Evolutionary conservation across 805 yeast genomes (phyloP), one percentile per base, ranked within the genome.

Genomic region (Saccharomyces kudriavzevii): DNA sequence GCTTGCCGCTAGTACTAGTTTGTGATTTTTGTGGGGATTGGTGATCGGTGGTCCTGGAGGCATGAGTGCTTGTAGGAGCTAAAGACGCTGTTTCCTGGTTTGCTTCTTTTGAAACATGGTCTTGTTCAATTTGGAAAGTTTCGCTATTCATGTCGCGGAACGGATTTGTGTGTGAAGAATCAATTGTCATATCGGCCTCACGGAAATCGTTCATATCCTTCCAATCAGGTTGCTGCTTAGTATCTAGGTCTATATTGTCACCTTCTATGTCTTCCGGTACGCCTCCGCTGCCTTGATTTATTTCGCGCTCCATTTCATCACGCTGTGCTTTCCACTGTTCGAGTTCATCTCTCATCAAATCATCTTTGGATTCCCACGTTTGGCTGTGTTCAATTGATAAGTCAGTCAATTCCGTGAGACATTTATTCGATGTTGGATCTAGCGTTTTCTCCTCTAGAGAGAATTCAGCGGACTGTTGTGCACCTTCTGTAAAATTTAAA

Each of bases 401-500:
- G 17, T 17, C 43, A 35, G 24, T 17, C 13, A 35, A 11, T 35
- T 17, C 43, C 13, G 22, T 17, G 9, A 17, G 17, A 35, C 43
- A 24, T 17, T 17, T 35, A 20, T 35, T 35, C 25, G n/a, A 2
- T 45, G 52, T 30, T 27, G 56, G 59, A 46, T 58, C 57, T 24
- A 57, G 31, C 5, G 56, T 55, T 10, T 48, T 22, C 11, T 26
- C 11, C 4, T 63, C 69, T 51, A 66, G 51, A 49, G 64, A 52
- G 6, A 49, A 29, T 22, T 49, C 52, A n/a, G 55, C 50, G n/a
- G 54, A 31, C 30, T 55, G 53, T 22, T 55, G 57, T 3, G 67
- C 70, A 30, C 54, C 55, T 35, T 56, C 59, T 3, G 71, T 64
- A 49, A 67, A 68, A 31, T 60, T 62, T 30, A 61, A 51, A 54